These are phyloP conservation scores for Metschnikowia peoriensis DNA, from an alignment of 805 yeast species.

Conservation along the genomic window DNA sequence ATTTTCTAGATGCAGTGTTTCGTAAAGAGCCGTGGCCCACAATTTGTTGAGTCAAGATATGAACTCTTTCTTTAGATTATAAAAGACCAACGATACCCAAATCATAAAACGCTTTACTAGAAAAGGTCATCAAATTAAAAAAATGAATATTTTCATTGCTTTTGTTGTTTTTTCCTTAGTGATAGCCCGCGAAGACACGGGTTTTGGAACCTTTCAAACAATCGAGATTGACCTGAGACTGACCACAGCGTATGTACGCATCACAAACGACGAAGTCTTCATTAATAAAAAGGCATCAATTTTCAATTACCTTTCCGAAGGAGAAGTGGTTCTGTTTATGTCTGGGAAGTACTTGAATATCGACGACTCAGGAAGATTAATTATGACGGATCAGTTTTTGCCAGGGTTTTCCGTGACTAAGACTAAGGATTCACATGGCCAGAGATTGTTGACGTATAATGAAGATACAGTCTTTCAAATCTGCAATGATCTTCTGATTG, in stretches of 20 bases:
- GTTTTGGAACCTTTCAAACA: neutral
- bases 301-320: constrained; percentile 1
- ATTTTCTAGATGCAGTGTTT: no score
- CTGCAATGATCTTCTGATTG: neutral
- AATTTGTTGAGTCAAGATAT: no score
- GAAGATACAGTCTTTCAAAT: neutral
- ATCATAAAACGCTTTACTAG: no score
- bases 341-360: neutral
- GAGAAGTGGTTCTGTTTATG: neutral
- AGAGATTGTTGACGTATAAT: neutral
- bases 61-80: no score
- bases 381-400: neutral
- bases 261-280: neutral
- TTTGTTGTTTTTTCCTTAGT: neutral
- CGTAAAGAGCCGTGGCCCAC: no score
- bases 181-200: constrained; percentile 1
- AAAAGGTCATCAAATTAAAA: no score
- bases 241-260: neutral
- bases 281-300: neutral
- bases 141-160: neutral
- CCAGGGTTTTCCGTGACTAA: neutral
- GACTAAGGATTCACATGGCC: neutral
- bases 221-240: neutral
- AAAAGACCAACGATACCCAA: no score
- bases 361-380: neutral